phyloP scores from a whole-genome alignment of 108 stramenopile genomes.

The Cyclotella baltica region DNA sequence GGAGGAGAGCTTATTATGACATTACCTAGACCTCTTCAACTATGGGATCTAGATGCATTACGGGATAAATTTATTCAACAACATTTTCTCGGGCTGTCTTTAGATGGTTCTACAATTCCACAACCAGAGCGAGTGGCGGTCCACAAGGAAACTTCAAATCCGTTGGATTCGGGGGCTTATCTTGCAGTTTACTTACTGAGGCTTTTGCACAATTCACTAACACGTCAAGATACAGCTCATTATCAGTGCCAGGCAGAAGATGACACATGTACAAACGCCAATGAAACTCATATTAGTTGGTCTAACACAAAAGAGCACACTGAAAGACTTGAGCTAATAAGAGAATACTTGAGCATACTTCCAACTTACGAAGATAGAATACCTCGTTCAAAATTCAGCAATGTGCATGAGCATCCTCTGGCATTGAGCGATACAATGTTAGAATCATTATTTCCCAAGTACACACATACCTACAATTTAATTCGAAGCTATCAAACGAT shows the following conservation, averaged over 20 bases:
- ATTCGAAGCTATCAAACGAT: conserved; percentile 62
- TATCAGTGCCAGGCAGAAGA: conserved; percentile 19
- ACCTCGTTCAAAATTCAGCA: neutral
- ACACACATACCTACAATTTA: conserved; percentile 55
- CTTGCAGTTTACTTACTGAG: conserved; percentile 70
- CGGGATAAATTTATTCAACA: conserved; percentile 63
- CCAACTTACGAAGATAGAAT: conserved; percentile 59
- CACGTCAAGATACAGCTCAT: neutral
- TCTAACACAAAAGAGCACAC: conserved; percentile 20
- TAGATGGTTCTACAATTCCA: neutral
- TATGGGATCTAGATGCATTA: conserved; percentile 88
- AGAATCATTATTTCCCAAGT: conserved; percentile 47
- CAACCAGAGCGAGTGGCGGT: conserved; percentile 28
- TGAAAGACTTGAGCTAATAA: conserved; percentile 25
- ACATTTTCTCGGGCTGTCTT: conserved; percentile 57
- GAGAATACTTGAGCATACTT: conserved; percentile 51
- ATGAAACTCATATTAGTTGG: conserved; percentile 12
- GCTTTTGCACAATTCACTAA: conserved; percentile 27
- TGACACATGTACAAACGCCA: neutral
- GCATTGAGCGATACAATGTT: conserved; percentile 46
- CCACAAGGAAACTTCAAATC: conserved; percentile 63
- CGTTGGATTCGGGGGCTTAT: conserved; percentile 71
- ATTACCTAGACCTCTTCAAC: conserved; percentile 75
- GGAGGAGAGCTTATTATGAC: conserved; percentile 59
- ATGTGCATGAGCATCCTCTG: conserved; percentile 60